phyloP scores from a whole-genome alignment of 2,329 filamentous ascomycete species.

The Paecilomyces formosus region DNA sequence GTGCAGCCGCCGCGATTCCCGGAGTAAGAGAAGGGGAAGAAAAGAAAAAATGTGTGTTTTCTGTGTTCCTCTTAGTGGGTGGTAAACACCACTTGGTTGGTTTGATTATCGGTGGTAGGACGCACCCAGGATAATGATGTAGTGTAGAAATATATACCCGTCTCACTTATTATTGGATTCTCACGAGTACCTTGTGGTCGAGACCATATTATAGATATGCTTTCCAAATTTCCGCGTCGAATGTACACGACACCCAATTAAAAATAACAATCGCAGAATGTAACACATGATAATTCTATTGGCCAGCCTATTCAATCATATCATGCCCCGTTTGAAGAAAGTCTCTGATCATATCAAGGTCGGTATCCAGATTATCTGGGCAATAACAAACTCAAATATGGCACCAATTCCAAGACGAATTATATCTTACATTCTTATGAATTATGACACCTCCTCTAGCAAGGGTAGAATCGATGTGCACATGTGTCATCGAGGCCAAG shows the following conservation, averaged over 20 bases:
- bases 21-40: conserved; percentile 14
- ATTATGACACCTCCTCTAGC: neutral
- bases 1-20: conserved; percentile 34
- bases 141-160: neutral
- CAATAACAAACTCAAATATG: no score
- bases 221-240: neutral
- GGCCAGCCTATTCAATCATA: neutral
- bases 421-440: neutral
- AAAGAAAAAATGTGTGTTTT: neutral
- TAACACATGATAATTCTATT: neutral
- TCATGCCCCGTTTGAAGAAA: neutral
- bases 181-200: neutral
- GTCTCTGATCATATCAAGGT: neutral
- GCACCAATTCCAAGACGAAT: neutral
- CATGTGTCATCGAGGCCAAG: neutral
- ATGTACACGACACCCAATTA: neutral
- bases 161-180: neutral
- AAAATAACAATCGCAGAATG: neutral
- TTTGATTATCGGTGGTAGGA: neutral
- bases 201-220: neutral
- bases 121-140: neutral
- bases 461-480: neutral
- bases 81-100: neutral
- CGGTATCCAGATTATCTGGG: neutral
- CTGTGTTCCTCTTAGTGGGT: neutral